These are phyloP conservation scores for Halophytophthora batemanensis DNA, from an alignment of 352 stramenopile species.

Conservation along the genomic window DNA sequence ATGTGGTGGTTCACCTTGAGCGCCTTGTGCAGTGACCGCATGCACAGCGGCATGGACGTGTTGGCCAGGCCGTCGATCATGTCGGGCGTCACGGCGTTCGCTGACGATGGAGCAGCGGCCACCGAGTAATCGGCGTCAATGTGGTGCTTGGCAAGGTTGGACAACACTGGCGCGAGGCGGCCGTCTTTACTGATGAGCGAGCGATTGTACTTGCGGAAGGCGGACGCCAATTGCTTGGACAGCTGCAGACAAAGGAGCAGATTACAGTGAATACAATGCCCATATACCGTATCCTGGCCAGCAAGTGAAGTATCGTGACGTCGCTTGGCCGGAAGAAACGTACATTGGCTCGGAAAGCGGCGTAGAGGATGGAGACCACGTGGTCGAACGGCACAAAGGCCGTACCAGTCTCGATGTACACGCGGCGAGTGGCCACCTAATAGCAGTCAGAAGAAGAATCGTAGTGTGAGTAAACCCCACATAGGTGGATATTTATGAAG, in stretches of 20 bases:
- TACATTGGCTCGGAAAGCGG: conserved; percentile 89
- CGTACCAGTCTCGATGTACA: conserved; percentile 92
- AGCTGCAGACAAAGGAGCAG: conserved; percentile 37
- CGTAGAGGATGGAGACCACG: conserved; percentile 94
- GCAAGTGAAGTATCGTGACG: no score
- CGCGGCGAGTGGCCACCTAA: conserved; percentile 76
- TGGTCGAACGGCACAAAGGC: conserved; percentile 95
- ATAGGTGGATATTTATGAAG: not conserved
- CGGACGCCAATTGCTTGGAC: conserved; percentile 88
- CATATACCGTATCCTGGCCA: no score
- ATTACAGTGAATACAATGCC: conserved; percentile 2
- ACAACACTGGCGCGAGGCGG: conserved; percentile 91
- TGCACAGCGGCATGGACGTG: conserved; percentile 97
- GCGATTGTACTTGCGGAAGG: conserved; percentile 87
- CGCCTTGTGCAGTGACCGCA: conserved; percentile 93
- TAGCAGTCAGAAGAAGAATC: not conserved
- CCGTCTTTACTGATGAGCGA: conserved; percentile 91
- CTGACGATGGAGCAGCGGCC: conserved; percentile 31
- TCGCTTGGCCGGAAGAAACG: conserved; percentile 2
- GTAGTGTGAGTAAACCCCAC: not conserved
- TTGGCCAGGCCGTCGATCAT: conserved; percentile 90
- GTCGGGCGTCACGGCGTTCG: conserved; percentile 80
- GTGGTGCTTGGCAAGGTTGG: conserved; percentile 96
- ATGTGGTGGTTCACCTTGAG: conserved; percentile 96
- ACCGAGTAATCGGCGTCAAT: conserved; percentile 89